phyloP scores from a whole-genome alignment of 306 rosid genomes.

The Lathyrus sativus region DNA sequence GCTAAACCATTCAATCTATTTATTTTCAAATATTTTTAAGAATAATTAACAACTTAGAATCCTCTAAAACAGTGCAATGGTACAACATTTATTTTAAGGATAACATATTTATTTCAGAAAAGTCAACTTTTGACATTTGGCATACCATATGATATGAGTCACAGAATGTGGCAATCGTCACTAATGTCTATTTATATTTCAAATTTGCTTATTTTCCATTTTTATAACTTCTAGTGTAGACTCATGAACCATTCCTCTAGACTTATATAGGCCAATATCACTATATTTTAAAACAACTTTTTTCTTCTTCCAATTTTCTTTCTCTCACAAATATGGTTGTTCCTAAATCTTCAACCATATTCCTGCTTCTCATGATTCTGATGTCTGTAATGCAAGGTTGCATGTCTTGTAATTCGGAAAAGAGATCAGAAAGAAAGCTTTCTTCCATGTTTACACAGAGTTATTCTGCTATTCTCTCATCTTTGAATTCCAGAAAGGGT shows the following conservation, averaged over 20 bases:
- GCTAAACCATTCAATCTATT: neutral
- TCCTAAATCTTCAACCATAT: constrained; percentile 36
- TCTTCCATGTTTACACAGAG: constrained; percentile 48
- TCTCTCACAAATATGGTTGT: constrained; percentile 42
- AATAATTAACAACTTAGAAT: constrained; percentile 15
- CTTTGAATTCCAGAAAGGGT: constrained; percentile 39
- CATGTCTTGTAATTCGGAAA: constrained; percentile 39
- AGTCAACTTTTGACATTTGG: constrained; percentile 57
- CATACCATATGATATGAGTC: constrained; percentile 25
- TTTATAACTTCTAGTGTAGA: constrained; percentile 15
- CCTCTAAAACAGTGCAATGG: neutral
- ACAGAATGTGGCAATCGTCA: constrained; percentile 31
- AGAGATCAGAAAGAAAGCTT: constrained; percentile 33
- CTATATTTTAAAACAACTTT: neutral
- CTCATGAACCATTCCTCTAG: neutral
- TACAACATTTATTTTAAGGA: too few relatives aligned
- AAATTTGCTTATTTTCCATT: constrained; percentile 6
- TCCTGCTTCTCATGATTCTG: constrained; percentile 43
- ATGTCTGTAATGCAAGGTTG: constrained; percentile 43
- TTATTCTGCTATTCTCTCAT: constrained; percentile 44
- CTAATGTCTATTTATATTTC: constrained; percentile 20
- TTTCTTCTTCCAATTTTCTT: constrained; percentile 19
- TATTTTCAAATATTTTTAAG: constrained; percentile 11
- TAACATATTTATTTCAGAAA: neutral
- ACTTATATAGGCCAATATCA: too few relatives aligned